Conservation (phyloP, 306 rosid genomes). For the Quercus dentata region DNA sequence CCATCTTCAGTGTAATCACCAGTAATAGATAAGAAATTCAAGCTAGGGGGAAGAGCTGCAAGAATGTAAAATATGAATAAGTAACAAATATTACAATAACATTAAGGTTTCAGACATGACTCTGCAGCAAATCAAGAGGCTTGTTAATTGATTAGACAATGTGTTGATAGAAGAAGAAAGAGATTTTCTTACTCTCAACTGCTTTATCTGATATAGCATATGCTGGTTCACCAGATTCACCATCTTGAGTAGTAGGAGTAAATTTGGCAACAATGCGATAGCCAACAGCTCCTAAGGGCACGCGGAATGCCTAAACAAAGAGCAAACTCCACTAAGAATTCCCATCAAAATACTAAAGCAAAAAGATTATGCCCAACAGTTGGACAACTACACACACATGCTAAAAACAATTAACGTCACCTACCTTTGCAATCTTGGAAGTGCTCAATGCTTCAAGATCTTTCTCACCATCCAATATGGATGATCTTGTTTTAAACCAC, state of each 20-base stretch:
- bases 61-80: slow-evolving; percentile 22
- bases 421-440: slow-evolving; percentile 84
- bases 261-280: slow-evolving; percentile 79
- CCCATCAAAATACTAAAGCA: background rate
- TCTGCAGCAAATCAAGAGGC: background rate
- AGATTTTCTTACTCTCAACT: slow-evolving; percentile 75
- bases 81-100: slow-evolving; percentile 1
- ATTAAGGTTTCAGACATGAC: background rate
- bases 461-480: slow-evolving; percentile 62
- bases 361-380: background rate
- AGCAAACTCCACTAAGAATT: slow-evolving; percentile 25
- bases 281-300: slow-evolving; percentile 97
- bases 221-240: slow-evolving; percentile 88
- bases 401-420: background rate
- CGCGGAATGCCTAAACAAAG: slow-evolving; percentile 73
- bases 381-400: background rate
- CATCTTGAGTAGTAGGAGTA: slow-evolving; percentile 80
- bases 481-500: slow-evolving; percentile 81
- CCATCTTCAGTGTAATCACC: slow-evolving; percentile 88
- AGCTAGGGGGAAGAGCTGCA: slow-evolving; percentile 96
- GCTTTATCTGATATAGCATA: slow-evolving; percentile 66
- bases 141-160: background rate
- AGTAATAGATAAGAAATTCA: slow-evolving; percentile 90
- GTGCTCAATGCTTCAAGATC: slow-evolving; percentile 76
- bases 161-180: slow-evolving; percentile 9